A percentile compares a stretch with the other conserved stretches of the same genome.
Conservation (phyloP, 1,139 yeast genomes). For the Martiniozyma asiatica region DNA sequence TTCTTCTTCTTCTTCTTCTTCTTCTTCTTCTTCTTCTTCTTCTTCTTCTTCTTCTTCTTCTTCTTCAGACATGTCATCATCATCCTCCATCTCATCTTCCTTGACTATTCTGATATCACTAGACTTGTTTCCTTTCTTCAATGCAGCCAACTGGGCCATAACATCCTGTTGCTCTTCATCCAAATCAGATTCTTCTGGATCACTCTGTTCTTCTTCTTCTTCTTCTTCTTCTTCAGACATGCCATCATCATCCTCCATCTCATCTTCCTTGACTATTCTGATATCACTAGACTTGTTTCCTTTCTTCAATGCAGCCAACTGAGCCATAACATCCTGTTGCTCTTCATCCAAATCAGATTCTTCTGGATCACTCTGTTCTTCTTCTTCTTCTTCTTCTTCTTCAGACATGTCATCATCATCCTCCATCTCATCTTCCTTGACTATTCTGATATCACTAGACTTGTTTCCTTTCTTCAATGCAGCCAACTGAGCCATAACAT, state of each 20-base stretch:
- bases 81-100: no score
- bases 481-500: constrained; percentile 7
- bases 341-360: constrained; percentile 9
- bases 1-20: constrained; percentile 13
- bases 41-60: no score
- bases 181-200: constrained; percentile 1
- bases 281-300: constrained; percentile 10
- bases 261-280: constrained; percentile 15
- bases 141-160: no score
- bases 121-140: no score
- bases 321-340: constrained; percentile 5
- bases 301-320: constrained; percentile 9
- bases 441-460: constrained; percentile 12
- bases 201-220: neutral
- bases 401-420: constrained; percentile 6
- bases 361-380: neutral
- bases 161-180: no score
- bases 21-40: constrained; percentile 5
- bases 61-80: constrained; percentile 4
- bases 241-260: constrained; percentile 6
- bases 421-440: constrained; percentile 13
- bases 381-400: constrained; percentile 11
- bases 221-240: neutral
- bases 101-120: no score
- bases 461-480: constrained; percentile 8